A percentile compares a stretch with the other conserved stretches of the same genome.
Conservation (phyloP, 2,329 filamentous ascomycete genomes). For the Hirsutella thompsonii region DNA sequence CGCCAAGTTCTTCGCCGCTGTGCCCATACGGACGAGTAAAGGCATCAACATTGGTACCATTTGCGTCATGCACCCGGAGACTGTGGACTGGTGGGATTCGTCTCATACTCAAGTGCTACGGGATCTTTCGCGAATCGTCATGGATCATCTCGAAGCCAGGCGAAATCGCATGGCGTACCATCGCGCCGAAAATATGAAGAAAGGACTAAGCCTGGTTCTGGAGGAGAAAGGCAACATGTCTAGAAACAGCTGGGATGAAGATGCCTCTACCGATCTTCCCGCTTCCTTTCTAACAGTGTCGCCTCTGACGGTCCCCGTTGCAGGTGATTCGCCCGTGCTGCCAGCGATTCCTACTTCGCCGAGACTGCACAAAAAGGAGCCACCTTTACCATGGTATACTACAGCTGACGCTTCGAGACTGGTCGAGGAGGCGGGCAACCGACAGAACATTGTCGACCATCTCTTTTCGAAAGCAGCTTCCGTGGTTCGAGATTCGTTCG, state of each 20-base stretch:
- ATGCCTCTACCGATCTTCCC: too few relatives aligned
- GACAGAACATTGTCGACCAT: neutral
- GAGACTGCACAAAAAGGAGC: too few relatives aligned
- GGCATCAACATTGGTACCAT: conserved; percentile 30
- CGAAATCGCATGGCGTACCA: conserved; percentile 13
- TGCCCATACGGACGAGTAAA: conserved; percentile 24
- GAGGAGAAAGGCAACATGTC: conserved; percentile 18
- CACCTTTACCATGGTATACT: too few relatives aligned
- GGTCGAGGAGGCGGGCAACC: neutral
- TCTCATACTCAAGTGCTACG: conserved; percentile 12
- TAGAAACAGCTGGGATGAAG: conserved; percentile 7
- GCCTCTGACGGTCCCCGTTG: too few relatives aligned
- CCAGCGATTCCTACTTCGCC: too few relatives aligned
- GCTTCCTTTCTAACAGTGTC: too few relatives aligned
- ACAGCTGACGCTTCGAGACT: neutral
- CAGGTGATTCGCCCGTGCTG: too few relatives aligned
- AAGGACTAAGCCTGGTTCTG: conserved; percentile 21
- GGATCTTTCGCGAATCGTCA: conserved; percentile 17
- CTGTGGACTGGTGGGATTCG: conserved; percentile 12
- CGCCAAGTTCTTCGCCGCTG: conserved; percentile 25
- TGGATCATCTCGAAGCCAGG: conserved; percentile 21
- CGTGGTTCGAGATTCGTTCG: conserved; percentile 26
- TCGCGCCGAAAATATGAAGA: conserved; percentile 22
- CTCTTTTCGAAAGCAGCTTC: conserved; percentile 30
- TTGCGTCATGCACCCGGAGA: conserved; percentile 14